A percentile compares a stretch with the other conserved stretches of the same genome.
These are phyloP conservation scores for Handroanthus guayacan DNA, from an alignment of 257 asterid species.

Conservation along the genomic window DNA sequence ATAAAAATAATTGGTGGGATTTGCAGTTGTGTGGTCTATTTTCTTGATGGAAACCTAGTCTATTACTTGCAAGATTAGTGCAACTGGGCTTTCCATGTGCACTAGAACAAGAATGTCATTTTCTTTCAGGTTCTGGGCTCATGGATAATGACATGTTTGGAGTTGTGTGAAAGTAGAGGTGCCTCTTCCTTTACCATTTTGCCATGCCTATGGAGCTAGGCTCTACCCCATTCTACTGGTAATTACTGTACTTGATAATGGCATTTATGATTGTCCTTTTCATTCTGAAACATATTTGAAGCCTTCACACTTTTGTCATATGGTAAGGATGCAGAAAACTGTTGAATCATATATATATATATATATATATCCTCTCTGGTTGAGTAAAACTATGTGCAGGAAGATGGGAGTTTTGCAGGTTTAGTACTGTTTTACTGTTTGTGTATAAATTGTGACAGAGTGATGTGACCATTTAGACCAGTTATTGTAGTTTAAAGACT, in stretches of 20 bases:
- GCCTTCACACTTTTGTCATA: conserved; percentile 14
- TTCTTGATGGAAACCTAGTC: conserved; percentile 36
- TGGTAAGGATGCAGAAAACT: conserved; percentile 26
- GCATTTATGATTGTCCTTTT: conserved; percentile 40
- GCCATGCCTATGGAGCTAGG: conserved; percentile 18
- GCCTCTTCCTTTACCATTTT: conserved; percentile 31
- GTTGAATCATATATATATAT: not conserved
- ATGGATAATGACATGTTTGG: conserved; percentile 39
- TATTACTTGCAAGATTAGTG: conserved; percentile 46
- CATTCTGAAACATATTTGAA: conserved; percentile 25
- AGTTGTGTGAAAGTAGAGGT: conserved; percentile 8
- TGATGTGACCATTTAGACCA: conserved; percentile 11
- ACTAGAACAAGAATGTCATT: conserved; percentile 26
- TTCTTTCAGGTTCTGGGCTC: conserved; percentile 40
- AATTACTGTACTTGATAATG: conserved; percentile 12
- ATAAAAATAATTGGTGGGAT: conserved; percentile 7
- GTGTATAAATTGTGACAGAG: not conserved
- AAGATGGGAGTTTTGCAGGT: not conserved
- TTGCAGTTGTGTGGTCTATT: conserved; percentile 31
- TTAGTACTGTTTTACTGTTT: not conserved
- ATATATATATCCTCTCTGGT: not conserved
- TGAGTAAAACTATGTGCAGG: conserved; percentile 26
- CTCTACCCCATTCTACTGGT: not conserved
- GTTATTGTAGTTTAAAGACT: not conserved
- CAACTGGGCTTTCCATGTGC: conserved; percentile 1